Evolutionary conservation across 768 basidiomycete genomes (phyloP), one percentile per base, ranked within the genome.

Genomic region (Tylopilus plumbeoviolaceoides): DNA sequence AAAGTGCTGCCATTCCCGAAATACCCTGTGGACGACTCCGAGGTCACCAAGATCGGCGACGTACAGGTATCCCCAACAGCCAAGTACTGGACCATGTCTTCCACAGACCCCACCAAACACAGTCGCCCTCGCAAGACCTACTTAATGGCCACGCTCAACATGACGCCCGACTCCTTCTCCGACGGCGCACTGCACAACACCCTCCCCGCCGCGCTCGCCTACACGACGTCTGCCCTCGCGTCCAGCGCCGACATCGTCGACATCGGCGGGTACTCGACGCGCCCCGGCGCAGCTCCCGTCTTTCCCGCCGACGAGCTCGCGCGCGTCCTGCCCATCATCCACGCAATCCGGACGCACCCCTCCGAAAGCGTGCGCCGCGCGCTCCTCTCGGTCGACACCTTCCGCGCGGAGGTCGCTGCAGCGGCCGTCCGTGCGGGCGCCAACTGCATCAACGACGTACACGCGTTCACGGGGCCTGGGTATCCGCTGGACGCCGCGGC

Each of bases 371-470:
- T 68, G n/a, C 39, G 59, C 4, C 12, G 41, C 2, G 42, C 41
- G 9, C 56, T 70, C 15, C 6, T 69, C 11, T 69, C 67, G 0
- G 43, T 69, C 30, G 64, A 69, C 36, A 69, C 68, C 2, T 69
- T 67, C 45, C 63, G 65, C 20, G 53, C 47, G 50, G 59, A 66
- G 1, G 57, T 61, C 28, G 56, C 61, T 7, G 47, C 51, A 18
- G 35, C 39, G 1, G 86, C 90, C 2, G 72, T 98, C 8, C 69
- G 72, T 11, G 91, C 89, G 0, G 95, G 97, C 0, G 55, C 47
- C 0, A 91, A 86, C 61, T 89, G 90, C 64, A 88, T 98, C 74
- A 98, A 98, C 68, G 97, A 98, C 60, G 93, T 98, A 1, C 79
- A 85, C 59, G 85, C 85, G 0, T 88, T 91, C 51, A 79, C 84